Base-by-base conservation (phyloP, 176 grass and related monocot species). In the Musa itinerans region DNA sequence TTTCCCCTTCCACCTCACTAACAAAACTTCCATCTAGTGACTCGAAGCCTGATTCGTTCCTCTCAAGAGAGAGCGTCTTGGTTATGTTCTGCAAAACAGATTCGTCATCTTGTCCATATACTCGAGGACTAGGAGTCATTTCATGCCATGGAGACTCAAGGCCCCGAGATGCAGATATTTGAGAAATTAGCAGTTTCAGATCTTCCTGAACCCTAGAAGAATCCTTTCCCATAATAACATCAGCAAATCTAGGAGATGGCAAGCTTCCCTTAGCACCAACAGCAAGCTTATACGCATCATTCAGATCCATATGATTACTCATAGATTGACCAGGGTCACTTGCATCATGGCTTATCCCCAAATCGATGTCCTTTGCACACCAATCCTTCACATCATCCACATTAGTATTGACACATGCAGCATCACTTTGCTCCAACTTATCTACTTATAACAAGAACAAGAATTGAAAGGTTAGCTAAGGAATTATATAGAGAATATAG, bases 1-100 rank as follows among this genome's bases (percentile, higher is more conserved):
- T 84, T 81, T 97, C 93, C 67, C 90, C 93, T 87, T 92, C 87
- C 56, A 93, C 85, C 64, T 97, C 93, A 75, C 93, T 89, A 49
- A 99, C 68, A 79, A 92, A 84, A 81, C 91, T 92, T 76, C 79
- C 84, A 0, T 99, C 95, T 75, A 91, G 75, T 0, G 95, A 98
- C 65, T 94, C 95, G 56, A 93, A 62, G 53, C 90, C 85, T 48
- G 90, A 98, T 64, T 72, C 71, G 76, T 91, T 86, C 85, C 92
- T 86, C 75, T 96, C 88, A 3, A 96, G 72, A 5, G 92, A 96
- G 75, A 99, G 83, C 71, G 84, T 89, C 48, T 83, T 89, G 19
- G 88, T 93, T 74, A 99, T 93, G 86, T 90, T 83, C 80, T 89
- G 86, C 52, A 93, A 77, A 59, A 92, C 71, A 65, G 86, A 82